phyloP scores from a whole-genome alignment of 1,284 basidiomycete genomes.

The Fomes fomentarius region DNA sequence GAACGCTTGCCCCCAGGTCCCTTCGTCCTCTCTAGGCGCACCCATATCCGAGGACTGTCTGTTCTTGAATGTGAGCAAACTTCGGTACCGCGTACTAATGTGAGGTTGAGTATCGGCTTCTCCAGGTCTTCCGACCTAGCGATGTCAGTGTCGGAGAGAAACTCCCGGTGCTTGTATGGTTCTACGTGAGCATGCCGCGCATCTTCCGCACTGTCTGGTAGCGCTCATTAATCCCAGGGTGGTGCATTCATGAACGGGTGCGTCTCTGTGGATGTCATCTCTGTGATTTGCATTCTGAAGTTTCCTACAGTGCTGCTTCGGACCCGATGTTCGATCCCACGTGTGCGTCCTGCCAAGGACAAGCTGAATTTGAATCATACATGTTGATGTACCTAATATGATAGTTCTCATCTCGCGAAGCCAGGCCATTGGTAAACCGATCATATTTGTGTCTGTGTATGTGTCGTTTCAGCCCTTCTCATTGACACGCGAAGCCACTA shows the following conservation, averaged over 20 bases:
- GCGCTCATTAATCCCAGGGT: constrained; percentile 46
- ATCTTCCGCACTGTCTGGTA: no score
- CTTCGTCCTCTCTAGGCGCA: constrained; percentile 43
- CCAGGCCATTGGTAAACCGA: constrained; percentile 48
- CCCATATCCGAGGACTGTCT: constrained; percentile 59
- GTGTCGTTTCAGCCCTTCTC: constrained; percentile 17
- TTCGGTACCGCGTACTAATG: background rate
- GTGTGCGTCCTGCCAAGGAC: constrained; percentile 38
- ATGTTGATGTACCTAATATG: background rate
- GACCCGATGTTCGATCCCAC: constrained; percentile 46
- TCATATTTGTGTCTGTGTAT: constrained; percentile 59
- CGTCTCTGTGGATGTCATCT: constrained; percentile 2
- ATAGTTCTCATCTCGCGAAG: constrained; percentile 54
- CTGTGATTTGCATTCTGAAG: constrained; percentile 3
- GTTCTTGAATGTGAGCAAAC: constrained; percentile 49
- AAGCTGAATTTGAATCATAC: no score
- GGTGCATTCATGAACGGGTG: constrained; percentile 53
- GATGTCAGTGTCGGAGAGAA: constrained; percentile 10
- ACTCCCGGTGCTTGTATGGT: constrained; percentile 22
- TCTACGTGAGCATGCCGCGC: constrained; percentile 21
- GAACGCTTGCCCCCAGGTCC: constrained; percentile 58
- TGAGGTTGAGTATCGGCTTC: background rate
- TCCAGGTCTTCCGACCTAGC: constrained; percentile 21
- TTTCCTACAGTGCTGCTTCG: constrained; percentile 44
- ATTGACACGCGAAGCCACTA: background rate